Percentiles rank a stretch among this genome's conserved stretches.
Conservation (phyloP, 192 early-diverging fungal genomes). For the Globomyces pollinis-pini region DNA sequence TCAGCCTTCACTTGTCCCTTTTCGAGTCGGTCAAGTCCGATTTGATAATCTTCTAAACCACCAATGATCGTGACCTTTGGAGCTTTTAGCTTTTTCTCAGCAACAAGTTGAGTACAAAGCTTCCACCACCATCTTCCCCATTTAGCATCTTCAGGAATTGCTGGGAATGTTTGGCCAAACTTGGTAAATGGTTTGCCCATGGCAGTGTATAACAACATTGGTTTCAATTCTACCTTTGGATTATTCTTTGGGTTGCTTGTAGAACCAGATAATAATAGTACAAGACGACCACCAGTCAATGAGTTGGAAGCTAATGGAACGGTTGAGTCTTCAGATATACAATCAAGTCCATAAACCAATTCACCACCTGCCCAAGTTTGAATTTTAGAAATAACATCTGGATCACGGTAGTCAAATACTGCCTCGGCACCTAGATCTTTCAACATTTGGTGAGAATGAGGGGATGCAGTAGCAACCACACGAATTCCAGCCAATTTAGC, state of each 20-base stretch:
- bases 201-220: conserved; percentile 19
- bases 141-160: conserved; percentile 2
- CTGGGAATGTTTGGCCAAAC: neutral
- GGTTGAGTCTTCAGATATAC: conserved; percentile 13
- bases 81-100: neutral
- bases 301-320: conserved; percentile 11
- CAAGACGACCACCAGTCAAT: conserved; percentile 7
- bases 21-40: conserved; percentile 18
- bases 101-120: neutral
- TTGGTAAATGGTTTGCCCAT: conserved; percentile 15
- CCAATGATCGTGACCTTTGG: conserved; percentile 9
- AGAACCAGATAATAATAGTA: neutral
- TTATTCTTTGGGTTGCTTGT: conserved; percentile 5
- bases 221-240: conserved; percentile 3
- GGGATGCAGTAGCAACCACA: conserved; percentile 22
- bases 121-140: neutral
- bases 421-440: conserved; percentile 15
- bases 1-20: conserved; percentile 24
- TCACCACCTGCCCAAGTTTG: conserved; percentile 9
- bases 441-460: conserved; percentile 11
- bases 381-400: conserved; percentile 15
- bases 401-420: conserved; percentile 23
- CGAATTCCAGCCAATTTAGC: conserved; percentile 12
- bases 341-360: conserved; percentile 16
- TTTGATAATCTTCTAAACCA: conserved; percentile 21